phyloP scores from a whole-genome alignment of 306 rosid species.

The Quercus aquifolioides region DNA sequence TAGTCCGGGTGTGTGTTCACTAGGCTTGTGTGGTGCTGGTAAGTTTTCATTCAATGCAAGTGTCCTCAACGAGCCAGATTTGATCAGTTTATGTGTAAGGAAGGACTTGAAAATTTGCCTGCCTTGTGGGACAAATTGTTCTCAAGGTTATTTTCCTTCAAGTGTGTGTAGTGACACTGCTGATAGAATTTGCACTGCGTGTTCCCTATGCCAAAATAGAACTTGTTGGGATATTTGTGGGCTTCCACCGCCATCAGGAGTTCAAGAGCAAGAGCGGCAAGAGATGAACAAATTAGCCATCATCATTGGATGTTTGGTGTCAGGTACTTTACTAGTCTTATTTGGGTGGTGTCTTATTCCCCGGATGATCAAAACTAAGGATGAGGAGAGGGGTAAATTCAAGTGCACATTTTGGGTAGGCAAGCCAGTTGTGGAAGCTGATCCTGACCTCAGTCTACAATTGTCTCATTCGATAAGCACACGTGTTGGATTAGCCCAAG shows the following conservation, averaged over 20 bases:
- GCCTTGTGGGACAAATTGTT: conserved; percentile 78
- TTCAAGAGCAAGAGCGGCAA: conserved; percentile 35
- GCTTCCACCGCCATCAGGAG: conserved; percentile 36
- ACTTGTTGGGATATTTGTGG: conserved; percentile 68
- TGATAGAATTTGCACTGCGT: conserved; percentile 78
- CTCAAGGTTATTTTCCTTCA: conserved; percentile 73
- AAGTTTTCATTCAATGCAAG: conserved; percentile 80
- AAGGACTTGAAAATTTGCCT: conserved; percentile 70
- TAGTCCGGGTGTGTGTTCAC: conserved; percentile 72
- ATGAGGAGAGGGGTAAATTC: conserved; percentile 27
- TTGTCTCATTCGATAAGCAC: conserved; percentile 31
- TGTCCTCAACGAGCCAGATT: conserved; percentile 57
- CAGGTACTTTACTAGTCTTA: conserved; percentile 46
- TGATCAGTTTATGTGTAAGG: conserved; percentile 65
- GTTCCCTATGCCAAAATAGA: conserved; percentile 90
- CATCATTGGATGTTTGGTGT: conserved; percentile 48
- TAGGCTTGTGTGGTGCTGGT: conserved; percentile 39
- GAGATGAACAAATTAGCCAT: conserved; percentile 38
- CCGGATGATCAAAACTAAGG: conserved; percentile 6
- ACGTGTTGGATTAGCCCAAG: conserved; percentile 77
- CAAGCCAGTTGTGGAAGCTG: conserved; percentile 50
- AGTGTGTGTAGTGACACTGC: conserved; percentile 57
- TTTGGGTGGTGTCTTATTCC: conserved; percentile 47
- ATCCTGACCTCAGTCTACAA: conserved; percentile 32
- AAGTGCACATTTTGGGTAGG: conserved; percentile 57